Percentiles rank a stretch among this genome's conserved stretches.
Conservation (phyloP, 2,329 filamentous ascomycete genomes). For the Alternaria panax region DNA sequence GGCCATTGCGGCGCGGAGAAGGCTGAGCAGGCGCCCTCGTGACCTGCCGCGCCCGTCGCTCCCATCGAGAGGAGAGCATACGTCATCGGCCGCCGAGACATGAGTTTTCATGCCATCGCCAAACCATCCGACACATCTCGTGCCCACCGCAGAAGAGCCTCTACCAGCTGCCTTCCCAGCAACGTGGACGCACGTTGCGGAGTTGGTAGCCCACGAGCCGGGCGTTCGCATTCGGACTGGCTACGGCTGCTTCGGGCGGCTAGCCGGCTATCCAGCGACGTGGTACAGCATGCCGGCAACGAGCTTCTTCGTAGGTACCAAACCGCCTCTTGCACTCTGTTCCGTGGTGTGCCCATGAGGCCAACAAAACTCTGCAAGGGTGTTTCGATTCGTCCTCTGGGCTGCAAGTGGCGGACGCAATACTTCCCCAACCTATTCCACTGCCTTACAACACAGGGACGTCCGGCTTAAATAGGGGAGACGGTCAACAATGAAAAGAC, state of each 20-base stretch:
- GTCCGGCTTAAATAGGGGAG: no score
- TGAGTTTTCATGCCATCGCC: background rate
- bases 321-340: no score
- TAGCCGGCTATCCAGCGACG: slow-evolving; percentile 10
- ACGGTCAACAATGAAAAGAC: no score
- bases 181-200: slow-evolving; percentile 6
- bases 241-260: slow-evolving; percentile 7
- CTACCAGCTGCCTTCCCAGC: slow-evolving; percentile 9
- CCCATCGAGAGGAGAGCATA: background rate
- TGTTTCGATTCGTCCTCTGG: no score
- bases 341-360: no score
- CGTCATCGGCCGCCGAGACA: background rate
- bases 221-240: slow-evolving; percentile 1
- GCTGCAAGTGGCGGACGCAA: no score
- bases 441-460: no score
- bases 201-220: background rate
- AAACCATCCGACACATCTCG: background rate
- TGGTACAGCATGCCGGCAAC: slow-evolving; percentile 5
- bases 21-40: background rate
- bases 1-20: slow-evolving; percentile 12
- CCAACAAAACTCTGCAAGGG: no score
- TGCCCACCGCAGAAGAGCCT: background rate
- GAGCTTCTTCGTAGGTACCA: no score
- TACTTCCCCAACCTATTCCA: no score
- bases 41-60: background rate